Conservation (phyloP, 1,284 basidiomycete genomes). For the Schizophyllum amplum region DNA sequence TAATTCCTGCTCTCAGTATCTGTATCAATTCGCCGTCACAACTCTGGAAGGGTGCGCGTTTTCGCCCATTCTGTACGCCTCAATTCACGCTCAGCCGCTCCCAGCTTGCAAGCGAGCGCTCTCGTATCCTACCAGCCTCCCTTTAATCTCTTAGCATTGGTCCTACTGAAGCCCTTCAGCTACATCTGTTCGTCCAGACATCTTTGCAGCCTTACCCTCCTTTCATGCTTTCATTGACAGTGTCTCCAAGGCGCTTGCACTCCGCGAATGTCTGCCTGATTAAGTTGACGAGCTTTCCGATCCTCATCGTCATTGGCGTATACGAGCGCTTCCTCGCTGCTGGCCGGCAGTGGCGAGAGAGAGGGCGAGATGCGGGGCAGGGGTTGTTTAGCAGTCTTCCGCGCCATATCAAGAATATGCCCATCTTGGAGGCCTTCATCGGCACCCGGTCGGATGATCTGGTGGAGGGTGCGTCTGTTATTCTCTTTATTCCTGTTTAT, state of each 20-base stretch:
- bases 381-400: conserved; percentile 57
- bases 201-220: background rate
- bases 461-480: conserved; percentile 14
- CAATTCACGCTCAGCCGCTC: background rate
- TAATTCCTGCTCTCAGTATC: conserved; percentile 40
- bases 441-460: conserved; percentile 57
- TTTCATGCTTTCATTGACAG: background rate
- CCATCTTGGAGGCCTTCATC: conserved; percentile 63
- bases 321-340: conserved; percentile 70
- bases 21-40: conserved; percentile 81
- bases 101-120: conserved; percentile 78
- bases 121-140: conserved; percentile 89
- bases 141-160: conserved; percentile 74
- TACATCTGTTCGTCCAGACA: conserved; percentile 30
- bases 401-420: conserved; percentile 61
- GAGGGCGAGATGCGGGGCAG: conserved; percentile 42
- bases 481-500: background rate
- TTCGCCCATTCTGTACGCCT: background rate
- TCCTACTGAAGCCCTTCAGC: conserved; percentile 70
- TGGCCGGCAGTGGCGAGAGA: conserved; percentile 40
- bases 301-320: conserved; percentile 66
- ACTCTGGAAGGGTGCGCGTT: conserved; percentile 77
- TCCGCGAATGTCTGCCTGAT: conserved; percentile 78
- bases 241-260: conserved; percentile 70
- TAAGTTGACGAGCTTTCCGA: conserved; percentile 73